Conservation (phyloP, 2,329 filamentous ascomycete genomes). For the Epicoccum nigrum region DNA sequence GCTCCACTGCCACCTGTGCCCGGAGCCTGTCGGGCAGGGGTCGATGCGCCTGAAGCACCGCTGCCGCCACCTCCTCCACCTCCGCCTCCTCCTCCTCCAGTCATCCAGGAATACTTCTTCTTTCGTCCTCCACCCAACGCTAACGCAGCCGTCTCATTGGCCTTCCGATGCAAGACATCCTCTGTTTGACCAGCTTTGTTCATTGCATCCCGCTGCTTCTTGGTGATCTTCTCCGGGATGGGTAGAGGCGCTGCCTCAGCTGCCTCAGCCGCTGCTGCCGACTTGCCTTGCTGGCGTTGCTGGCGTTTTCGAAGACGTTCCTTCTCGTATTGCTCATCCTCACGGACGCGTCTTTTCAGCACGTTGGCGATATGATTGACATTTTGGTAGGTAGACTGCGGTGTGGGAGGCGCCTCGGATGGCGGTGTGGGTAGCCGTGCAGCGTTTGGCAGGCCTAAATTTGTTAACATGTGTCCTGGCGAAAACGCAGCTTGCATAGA, state of each 20-base stretch:
- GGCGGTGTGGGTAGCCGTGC: slow-evolving; percentile 54
- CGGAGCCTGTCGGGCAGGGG: slow-evolving; percentile 37
- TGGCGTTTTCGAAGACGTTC: slow-evolving; percentile 57
- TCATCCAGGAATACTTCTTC: slow-evolving; percentile 81
- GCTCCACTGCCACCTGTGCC: slow-evolving; percentile 34
- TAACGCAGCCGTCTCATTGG: slow-evolving; percentile 84
- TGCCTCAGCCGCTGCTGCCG: slow-evolving; percentile 36
- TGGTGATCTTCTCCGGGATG: slow-evolving; percentile 64
- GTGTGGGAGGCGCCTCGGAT: slow-evolving; percentile 56
- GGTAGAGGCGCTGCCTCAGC: slow-evolving; percentile 33
- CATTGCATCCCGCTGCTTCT: slow-evolving; percentile 84
- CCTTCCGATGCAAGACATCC: slow-evolving; percentile 77
- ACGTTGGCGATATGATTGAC: slow-evolving; percentile 66
- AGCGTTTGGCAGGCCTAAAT: slow-evolving; percentile 42
- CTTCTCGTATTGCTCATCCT: slow-evolving; percentile 76
- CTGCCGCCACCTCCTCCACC: slow-evolving; percentile 40
- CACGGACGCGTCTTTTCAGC: slow-evolving; percentile 33
- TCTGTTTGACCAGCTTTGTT: slow-evolving; percentile 77
- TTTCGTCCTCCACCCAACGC: slow-evolving; percentile 68
- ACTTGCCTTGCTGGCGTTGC: slow-evolving; percentile 45
- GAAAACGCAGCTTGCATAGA: background rate
- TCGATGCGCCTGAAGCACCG: slow-evolving; percentile 43
- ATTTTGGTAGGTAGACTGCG: slow-evolving; percentile 55
- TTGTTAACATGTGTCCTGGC: slow-evolving; percentile 13
- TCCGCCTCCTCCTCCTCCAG: slow-evolving; percentile 49